phyloP scores from a whole-genome alignment of 2,329 filamentous ascomycete species.

The Aspergillus glaucus region DNA sequence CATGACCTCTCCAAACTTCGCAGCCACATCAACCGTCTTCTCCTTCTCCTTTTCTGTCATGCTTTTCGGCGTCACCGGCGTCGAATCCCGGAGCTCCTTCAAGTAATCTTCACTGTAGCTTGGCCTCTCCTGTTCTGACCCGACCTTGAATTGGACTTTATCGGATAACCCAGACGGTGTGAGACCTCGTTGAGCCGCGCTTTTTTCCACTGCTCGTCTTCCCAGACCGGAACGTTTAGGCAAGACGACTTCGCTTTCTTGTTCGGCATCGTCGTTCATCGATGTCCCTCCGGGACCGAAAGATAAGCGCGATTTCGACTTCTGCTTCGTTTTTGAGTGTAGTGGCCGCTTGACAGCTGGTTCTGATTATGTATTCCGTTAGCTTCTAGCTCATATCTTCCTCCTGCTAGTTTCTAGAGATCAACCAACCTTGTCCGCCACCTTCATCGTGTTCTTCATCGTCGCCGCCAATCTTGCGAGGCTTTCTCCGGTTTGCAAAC shows the following conservation, averaged over 20 bases:
- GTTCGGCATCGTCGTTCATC: constrained; percentile 49
- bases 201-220: constrained; percentile 61
- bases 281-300: constrained; percentile 61
- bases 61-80: constrained; percentile 69
- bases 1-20: constrained; percentile 43
- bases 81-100: constrained; percentile 76
- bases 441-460: constrained; percentile 47
- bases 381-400: constrained; percentile 1
- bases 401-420: background rate
- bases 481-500: constrained; percentile 56
- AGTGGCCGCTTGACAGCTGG: constrained; percentile 50
- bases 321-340: constrained; percentile 55
- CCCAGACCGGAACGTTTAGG: constrained; percentile 57
- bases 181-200: constrained; percentile 53
- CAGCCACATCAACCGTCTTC: constrained; percentile 48
- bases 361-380: constrained; percentile 35
- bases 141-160: constrained; percentile 53
- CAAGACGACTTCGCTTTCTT: constrained; percentile 50
- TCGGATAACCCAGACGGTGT: constrained; percentile 42
- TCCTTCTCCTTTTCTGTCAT: constrained; percentile 37
- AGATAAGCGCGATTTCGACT: constrained; percentile 67
- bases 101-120: constrained; percentile 83
- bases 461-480: constrained; percentile 69
- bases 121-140: constrained; percentile 63
- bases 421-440: constrained; percentile 37